Percentiles rank a stretch among this genome's conserved stretches.
Conservation (phyloP, 192 early-diverging fungal genomes). For the Dissophora globulifera region DNA sequence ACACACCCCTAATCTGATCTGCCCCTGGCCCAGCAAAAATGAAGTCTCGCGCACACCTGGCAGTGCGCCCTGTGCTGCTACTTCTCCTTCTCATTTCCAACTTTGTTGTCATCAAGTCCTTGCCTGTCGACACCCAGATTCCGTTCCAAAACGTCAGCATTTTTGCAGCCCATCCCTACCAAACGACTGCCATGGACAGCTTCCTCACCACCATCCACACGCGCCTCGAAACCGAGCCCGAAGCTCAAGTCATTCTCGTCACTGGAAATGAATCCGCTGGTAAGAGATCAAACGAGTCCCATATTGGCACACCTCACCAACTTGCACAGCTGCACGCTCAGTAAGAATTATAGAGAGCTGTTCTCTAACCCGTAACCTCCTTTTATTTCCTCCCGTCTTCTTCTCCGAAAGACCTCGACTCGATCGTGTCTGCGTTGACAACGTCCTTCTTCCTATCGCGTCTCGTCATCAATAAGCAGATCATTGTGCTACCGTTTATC, state of each 20-base stretch:
- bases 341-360: no score
- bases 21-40: no score
- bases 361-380: not conserved
- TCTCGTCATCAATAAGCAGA: not conserved
- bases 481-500: slow-evolving; percentile 63
- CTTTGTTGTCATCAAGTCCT: no score
- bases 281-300: slow-evolving; percentile 18
- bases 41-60: no score
- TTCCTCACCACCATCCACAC: slow-evolving; percentile 26
- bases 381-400: not conserved
- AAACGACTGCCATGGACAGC: slow-evolving; percentile 15
- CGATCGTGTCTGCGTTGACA: slow-evolving; percentile 66
- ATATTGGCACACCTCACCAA: not conserved
- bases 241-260: slow-evolving; percentile 56
- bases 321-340: no score
- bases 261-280: slow-evolving; percentile 83
- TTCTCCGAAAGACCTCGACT: slow-evolving; percentile 72
- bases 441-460: slow-evolving; percentile 61
- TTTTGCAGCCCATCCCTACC: not conserved
- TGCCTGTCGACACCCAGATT: not conserved
- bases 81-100: no score
- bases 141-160: not conserved
- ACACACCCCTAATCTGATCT: no score
- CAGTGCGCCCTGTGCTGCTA: no score
- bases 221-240: slow-evolving; percentile 22